Evolutionary conservation across 805 yeast species (phyloP).

Genomic region (Lipomyces orientalis): DNA sequence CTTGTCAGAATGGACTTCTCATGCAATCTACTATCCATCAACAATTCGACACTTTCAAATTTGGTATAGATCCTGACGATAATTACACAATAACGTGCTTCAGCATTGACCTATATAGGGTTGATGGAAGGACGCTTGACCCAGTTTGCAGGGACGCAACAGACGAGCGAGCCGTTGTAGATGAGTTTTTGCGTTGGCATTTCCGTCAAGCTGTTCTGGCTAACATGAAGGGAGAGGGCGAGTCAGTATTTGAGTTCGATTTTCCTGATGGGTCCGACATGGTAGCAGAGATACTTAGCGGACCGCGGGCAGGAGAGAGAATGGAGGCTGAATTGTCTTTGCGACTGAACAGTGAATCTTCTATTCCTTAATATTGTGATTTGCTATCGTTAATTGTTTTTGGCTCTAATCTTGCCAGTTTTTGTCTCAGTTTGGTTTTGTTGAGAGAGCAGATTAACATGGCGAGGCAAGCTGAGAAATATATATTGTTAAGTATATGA

Average conservation of each 20-base stretch:
- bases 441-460: slow-evolving; percentile 3
- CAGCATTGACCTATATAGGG: slow-evolving; percentile 3
- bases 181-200: slow-evolving; percentile 5
- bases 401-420: background rate
- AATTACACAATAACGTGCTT: slow-evolving; percentile 4
- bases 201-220: slow-evolving; percentile 4
- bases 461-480: slow-evolving; percentile 3
- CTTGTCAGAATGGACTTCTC: slow-evolving; percentile 4
- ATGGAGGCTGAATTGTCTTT: slow-evolving; percentile 6
- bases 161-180: slow-evolving; percentile 2
- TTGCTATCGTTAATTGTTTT: background rate
- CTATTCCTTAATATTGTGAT: background rate
- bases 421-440: background rate
- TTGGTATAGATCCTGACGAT: slow-evolving; percentile 5
- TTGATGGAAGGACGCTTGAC: slow-evolving; percentile 5
- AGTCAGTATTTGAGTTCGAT: slow-evolving; percentile 7
- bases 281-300: slow-evolving; percentile 4
- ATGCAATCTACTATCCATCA: slow-evolving; percentile 6
- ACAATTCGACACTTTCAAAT: slow-evolving; percentile 4
- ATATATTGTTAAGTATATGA: background rate
- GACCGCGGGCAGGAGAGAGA: slow-evolving; percentile 7
- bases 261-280: slow-evolving; percentile 5
- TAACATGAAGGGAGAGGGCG: slow-evolving; percentile 2
- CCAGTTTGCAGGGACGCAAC: background rate
- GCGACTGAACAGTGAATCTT: background rate